phyloP scores from a whole-genome alignment of 164 flowering plant species.

The Platanus orientalis region DNA sequence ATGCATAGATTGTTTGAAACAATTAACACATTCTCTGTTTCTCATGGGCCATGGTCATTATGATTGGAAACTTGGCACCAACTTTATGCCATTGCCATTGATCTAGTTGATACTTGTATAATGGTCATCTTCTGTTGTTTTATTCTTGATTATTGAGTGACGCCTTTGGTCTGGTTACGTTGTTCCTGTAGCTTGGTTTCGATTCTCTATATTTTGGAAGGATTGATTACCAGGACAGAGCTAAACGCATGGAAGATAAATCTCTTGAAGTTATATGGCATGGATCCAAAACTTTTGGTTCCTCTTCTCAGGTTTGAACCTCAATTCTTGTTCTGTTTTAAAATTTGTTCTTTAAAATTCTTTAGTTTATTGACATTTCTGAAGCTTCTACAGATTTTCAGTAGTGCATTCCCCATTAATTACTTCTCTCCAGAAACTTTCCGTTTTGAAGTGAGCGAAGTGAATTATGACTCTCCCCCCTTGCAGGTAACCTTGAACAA shows the following conservation, averaged over 20 bases:
- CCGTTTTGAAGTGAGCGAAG: conserved; percentile 67
- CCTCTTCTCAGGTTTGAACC: conserved; percentile 62
- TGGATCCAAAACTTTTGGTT: conserved; percentile 78
- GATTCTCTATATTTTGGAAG: conserved; percentile 89
- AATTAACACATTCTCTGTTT: conserved; percentile 2
- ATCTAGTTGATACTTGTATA: background rate
- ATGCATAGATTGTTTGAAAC: background rate
- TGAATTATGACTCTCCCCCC: conserved; percentile 39
- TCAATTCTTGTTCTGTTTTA: background rate
- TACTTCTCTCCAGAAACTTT: conserved; percentile 74
- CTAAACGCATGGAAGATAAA: conserved; percentile 56
- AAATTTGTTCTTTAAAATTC: background rate
- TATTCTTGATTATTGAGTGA: conserved; percentile 1
- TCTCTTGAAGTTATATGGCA: conserved; percentile 90
- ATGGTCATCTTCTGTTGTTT: background rate
- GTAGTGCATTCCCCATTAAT: conserved; percentile 71
- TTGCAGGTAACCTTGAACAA: conserved; percentile 52
- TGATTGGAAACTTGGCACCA: background rate
- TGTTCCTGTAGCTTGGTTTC: conserved; percentile 66
- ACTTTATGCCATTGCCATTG: background rate
- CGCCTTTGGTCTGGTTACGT: background rate
- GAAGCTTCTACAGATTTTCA: conserved; percentile 50
- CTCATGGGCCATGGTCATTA: background rate
- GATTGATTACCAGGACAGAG: conserved; percentile 89
- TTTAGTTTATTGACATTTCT: conserved; percentile 8